A percentile compares a stretch with the other conserved stretches of the same genome.
phyloP scores from a whole-genome alignment of 2,329 filamentous ascomycete genomes.

The Epichloe baconii region DNA sequence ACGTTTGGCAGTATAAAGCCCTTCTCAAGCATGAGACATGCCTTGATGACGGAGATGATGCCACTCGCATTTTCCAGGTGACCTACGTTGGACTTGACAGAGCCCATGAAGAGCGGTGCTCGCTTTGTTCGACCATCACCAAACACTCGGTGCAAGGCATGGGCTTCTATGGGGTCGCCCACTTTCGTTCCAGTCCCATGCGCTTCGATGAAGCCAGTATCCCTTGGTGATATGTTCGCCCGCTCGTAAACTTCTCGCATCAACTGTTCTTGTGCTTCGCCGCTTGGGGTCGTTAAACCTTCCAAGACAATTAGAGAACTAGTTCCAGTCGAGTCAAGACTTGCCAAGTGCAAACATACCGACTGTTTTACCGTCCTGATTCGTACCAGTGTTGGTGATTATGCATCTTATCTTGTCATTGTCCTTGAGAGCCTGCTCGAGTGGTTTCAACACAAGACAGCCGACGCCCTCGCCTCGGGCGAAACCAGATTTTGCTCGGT shows the following conservation, averaged over 20 bases:
- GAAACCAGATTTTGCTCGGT: conserved; percentile 32
- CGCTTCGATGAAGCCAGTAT: conserved; percentile 29
- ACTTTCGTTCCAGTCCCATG: conserved; percentile 43
- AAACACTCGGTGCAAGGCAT: conserved; percentile 32
- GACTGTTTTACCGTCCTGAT: conserved; percentile 39
- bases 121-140: conserved; percentile 22
- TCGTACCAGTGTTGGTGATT: conserved; percentile 36
- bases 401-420: conserved; percentile 40
- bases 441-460: conserved; percentile 42
- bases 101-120: conserved; percentile 31
- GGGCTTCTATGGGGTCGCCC: conserved; percentile 41
- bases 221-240: conserved; percentile 15
- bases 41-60: conserved; percentile 37
- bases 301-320: conserved; percentile 15
- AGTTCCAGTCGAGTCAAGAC: too few relatives aligned
- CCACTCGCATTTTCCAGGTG: conserved; percentile 38
- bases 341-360: conserved; percentile 3
- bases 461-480: conserved; percentile 47
- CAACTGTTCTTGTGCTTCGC: conserved; percentile 30
- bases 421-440: conserved; percentile 40
- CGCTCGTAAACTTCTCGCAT: conserved; percentile 24
- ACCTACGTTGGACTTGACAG: conserved; percentile 37
- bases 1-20: conserved; percentile 36
- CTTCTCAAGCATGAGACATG: conserved; percentile 35
- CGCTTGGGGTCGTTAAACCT: conserved; percentile 44